A percentile compares a stretch with the other conserved stretches of the same genome.
Conservation (phyloP, 208 protist genomes). For the Leishmania tropica region DNA sequence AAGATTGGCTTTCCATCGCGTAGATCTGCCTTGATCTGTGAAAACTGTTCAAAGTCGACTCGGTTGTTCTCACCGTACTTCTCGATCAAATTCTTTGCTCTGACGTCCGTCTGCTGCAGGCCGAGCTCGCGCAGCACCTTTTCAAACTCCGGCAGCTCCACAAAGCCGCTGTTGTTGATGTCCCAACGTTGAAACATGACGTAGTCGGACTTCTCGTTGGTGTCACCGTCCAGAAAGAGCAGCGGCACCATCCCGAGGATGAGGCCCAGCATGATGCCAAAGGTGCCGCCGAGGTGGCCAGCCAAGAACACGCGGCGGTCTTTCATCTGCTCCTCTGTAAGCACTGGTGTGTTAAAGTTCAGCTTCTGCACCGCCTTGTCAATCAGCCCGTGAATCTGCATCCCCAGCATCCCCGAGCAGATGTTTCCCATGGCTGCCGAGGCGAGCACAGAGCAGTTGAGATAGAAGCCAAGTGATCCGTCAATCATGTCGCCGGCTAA, state of each 20-base stretch:
- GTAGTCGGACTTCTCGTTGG: constrained; percentile 77
- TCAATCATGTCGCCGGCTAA: constrained; percentile 91
- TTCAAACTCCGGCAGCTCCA: constrained; percentile 72
- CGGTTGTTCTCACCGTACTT: constrained; percentile 70
- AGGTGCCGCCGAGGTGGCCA: constrained; percentile 87
- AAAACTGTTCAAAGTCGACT: constrained; percentile 81
- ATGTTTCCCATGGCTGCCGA: constrained; percentile 93
- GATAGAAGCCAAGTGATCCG: constrained; percentile 81
- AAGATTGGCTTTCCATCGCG: constrained; percentile 74
- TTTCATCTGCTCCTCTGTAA: constrained; percentile 88
- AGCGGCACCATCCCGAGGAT: constrained; percentile 88
- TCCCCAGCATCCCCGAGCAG: constrained; percentile 85
- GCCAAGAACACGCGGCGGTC: constrained; percentile 82
- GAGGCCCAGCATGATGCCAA: constrained; percentile 88
- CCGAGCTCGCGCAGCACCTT: constrained; percentile 64
- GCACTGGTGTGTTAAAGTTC: constrained; percentile 67
- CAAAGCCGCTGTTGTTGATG: constrained; percentile 70
- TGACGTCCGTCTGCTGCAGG: constrained; percentile 37
- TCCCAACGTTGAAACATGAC: constrained; percentile 82
- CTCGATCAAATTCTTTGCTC: constrained; percentile 52
- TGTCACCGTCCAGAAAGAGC: constrained; percentile 71
- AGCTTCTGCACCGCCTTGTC: constrained; percentile 86
- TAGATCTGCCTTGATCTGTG: constrained; percentile 65
- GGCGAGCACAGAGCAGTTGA: constrained; percentile 90
- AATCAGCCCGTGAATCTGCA: constrained; percentile 92